Evolutionary conservation across 2,329 filamentous ascomycete species (phyloP), one percentile per base, ranked within the genome.

Genomic region (Stachybotrys chlorohalonatus): DNA sequence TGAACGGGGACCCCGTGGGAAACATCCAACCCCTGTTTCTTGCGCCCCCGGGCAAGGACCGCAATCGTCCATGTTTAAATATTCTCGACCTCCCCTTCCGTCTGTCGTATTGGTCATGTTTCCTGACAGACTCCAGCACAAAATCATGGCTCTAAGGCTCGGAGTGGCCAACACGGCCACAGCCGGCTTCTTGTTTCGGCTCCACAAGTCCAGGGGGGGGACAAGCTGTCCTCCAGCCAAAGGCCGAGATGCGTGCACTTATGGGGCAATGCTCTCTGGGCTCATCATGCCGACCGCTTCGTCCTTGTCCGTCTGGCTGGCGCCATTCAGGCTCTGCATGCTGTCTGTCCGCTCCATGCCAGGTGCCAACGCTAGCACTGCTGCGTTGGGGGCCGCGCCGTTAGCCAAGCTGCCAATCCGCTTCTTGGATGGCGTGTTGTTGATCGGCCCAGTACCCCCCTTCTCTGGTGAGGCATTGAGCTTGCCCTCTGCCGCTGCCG

Each of bases 241-340:
- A 24, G 24, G 4, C 24, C 24, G 24, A 4, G 24, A 9, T 13
- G 9, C 36, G 36, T 42, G 36, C 6, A 42, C 8, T 61, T 69
- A 73, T 65, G 74, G 69, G 55, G 80, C 79, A 60, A 90, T 83
- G 68, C 89, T 91, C 72, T 93, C 85, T 5, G 90, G 90, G 66
- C 89, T 94, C 78, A 93, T 90, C 83, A 93, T 90, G 17, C 86
- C 86, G 36, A 84, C 83, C 16, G 77, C 80, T 53, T 83, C 83
- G 55, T 85, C 85, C 65, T 87, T 86, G 61, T 85, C 85, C 54
- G 81, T 86, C 66, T 84, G 83, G 58, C 79, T 85, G 62, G 83
- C 73, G 53, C 75, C 77, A n/a, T 74, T 77, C 63, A 79, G 75
- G 58, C 78, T 81, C 65, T 82, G 79, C 71, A 74, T 79, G 69